Evolutionary conservation across 129 eudicot genomes (phyloP), one percentile per base, ranked within the genome.

Genomic region (Pulicaria dysenterica): DNA sequence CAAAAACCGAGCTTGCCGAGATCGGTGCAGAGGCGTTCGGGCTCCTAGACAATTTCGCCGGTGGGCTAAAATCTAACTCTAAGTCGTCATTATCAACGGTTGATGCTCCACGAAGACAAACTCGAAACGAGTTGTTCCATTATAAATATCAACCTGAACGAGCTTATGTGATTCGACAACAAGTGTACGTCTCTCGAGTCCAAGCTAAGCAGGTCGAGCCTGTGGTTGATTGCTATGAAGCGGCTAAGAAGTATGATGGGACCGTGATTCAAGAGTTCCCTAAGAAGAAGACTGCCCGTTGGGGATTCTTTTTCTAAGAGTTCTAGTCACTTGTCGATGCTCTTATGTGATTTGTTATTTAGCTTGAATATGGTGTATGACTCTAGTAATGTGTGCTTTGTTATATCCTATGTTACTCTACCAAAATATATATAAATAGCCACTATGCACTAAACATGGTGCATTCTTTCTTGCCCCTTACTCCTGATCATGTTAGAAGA

Each of bases 201-300:
- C 77, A 77, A 6, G 55, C 57, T 6, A 6, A 39, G 12, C 49
- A 47, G 7, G 38, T 37, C 6, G 77, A 72, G 43, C 59, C 51
- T 0, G 73, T 37, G 61, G 70, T 69, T 51, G 84, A 82, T 62
- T 65, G 79, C 73, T 61, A 68, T 12, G 80, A 85, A 82, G 87
- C 74, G 6, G 83, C 78, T 16, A 58, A 63, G 64, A 16, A 8
- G 37, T 73, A 55, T 15, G 81, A 81, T 62, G 86, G 90, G 41
- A 69, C 57, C 12, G 60, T 83, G 55, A 46, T 81, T 68, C 76
- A 62, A 64, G 84, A 85, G 38, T 73, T 73, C 42, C n/a, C 73
- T 0, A 68, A 82, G 66, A 71, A 72, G 58, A 75, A 67, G 24
- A 54, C 73, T 3, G 16, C 57, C 4, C 74, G 77, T 53, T 9